phyloP scores from a whole-genome alignment of 306 rosid genomes.

The Potentilla sterilis region DNA sequence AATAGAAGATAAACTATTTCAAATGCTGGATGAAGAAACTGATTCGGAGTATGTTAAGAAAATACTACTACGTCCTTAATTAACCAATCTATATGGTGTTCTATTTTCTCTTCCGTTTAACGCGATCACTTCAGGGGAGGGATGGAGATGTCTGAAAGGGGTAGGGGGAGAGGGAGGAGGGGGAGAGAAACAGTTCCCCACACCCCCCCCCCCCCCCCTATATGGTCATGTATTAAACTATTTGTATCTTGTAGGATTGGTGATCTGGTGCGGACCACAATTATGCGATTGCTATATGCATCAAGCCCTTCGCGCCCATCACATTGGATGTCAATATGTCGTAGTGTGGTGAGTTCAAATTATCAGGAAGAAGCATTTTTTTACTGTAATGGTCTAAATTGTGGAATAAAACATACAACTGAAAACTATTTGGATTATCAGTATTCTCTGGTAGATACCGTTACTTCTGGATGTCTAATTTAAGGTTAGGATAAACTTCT shows the following conservation, averaged over 20 bases:
- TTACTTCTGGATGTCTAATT: neutral
- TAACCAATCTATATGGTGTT: neutral
- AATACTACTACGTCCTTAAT: constrained; percentile 15
- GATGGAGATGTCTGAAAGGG: too few species aligned
- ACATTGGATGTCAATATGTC: constrained; percentile 89
- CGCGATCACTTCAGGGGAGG: too few species aligned
- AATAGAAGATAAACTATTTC: constrained; percentile 84
- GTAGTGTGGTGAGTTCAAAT: constrained; percentile 66
- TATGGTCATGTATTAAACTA: constrained; percentile 14
- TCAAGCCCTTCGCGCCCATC: constrained; percentile 84
- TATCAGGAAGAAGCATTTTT: neutral
- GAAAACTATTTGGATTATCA: neutral
- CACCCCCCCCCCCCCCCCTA: too few species aligned
- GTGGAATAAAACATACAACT: neutral
- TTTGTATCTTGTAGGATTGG: constrained; percentile 59
- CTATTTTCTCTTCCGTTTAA: neutral
- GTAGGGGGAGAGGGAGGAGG: too few species aligned
- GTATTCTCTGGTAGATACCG: neutral
- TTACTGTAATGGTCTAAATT: neutral
- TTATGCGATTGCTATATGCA: constrained; percentile 83
- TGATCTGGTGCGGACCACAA: constrained; percentile 67
- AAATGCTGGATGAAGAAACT: constrained; percentile 98
- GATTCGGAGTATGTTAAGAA: constrained; percentile 73
- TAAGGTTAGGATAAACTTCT: neutral
- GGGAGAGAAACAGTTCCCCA: neutral